Conservation (phyloP, 495 filamentous ascomycete species). For the Collariella sp. region DNA sequence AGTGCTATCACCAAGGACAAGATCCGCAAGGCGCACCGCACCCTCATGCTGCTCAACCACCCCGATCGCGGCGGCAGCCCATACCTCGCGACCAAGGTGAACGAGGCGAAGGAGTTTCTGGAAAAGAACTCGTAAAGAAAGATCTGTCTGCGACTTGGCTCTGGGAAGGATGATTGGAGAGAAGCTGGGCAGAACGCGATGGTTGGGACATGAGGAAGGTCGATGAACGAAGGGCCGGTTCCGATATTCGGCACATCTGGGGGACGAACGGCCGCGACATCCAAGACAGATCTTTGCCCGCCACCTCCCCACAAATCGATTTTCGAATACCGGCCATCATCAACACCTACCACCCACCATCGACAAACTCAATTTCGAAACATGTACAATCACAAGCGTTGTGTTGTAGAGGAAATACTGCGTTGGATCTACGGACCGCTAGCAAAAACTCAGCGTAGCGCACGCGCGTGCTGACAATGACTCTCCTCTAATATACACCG, state of each 20-base stretch:
- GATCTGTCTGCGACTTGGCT: not conserved
- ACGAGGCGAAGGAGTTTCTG: slow-evolving; percentile 93
- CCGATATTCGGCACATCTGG: no score
- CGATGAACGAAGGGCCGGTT: no score
- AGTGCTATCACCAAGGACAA: slow-evolving; percentile 79
- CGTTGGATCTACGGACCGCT: not conserved
- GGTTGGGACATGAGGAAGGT: not conserved
- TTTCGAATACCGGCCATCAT: no score
- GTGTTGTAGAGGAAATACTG: not conserved
- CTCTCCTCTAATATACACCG: slow-evolving; percentile 11
- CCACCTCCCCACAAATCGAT: not conserved
- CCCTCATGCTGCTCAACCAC: slow-evolving; percentile 96
- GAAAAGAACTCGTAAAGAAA: slow-evolving; percentile 51
- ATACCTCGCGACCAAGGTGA: slow-evolving; percentile 93
- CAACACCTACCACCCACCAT: not conserved
- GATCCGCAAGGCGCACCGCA: slow-evolving; percentile 90
- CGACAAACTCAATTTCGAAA: not conserved
- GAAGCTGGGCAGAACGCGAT: not conserved
- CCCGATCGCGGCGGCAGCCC: slow-evolving; percentile 95
- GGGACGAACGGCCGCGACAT: no score
- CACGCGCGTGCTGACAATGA: not conserved
- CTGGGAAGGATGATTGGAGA: not conserved
- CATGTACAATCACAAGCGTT: slow-evolving; percentile 6
- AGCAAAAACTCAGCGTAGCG: not conserved
- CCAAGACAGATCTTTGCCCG: no score